Evolutionary conservation across 2,329 filamentous ascomycete species (phyloP), one percentile per base, ranked within the genome.

Genomic region (Cytospora leucostoma): DNA sequence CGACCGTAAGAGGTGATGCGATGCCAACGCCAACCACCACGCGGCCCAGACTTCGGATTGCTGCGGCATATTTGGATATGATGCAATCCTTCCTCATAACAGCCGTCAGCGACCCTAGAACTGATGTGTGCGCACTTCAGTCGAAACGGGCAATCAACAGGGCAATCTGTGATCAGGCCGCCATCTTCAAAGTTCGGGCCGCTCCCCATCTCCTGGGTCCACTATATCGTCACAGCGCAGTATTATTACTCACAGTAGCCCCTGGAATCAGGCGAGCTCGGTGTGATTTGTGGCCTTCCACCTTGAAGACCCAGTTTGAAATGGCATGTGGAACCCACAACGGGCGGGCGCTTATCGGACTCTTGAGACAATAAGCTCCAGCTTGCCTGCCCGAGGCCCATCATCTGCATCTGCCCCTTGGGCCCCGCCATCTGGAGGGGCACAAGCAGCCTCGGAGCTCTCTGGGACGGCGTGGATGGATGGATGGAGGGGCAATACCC

Each of bases 371-470:
- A 19, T 50, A 54, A 34, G 56, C 56, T 63, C 32, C n/a, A n/a
- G 38, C 50, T 50, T 61, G 44, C 47, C 44, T 47, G 44, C n/a
- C 44, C n/a, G 10, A 47, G 7, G 44, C 44, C 44, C 35, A 10
- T 35, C 35, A 53, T 37, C 59, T 59, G 63, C 59, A 56, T 56
- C 50, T 50, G 40, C 56, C 61, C 64, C 37, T 40, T 34, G 38
- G 35, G 50, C 61, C 61, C 64, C 56, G 50, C 64, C 60, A 65
- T 65, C 64, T 53, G 61, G 64, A 61, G 64, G 61, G 61, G 61
- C 40, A 61, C 11, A 47, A 47, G n/a, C 44, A 47, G n/a, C n/a
- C 38, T 59, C 17, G 21, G 47, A 64, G 59, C 38, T 58, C 27
- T 62, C 27, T 40, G 59, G 58, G 44, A 19, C 52, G 32, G 56